phyloP scores from a whole-genome alignment of 306 rosid genomes.

The Citrullus mucosospermus region DNA sequence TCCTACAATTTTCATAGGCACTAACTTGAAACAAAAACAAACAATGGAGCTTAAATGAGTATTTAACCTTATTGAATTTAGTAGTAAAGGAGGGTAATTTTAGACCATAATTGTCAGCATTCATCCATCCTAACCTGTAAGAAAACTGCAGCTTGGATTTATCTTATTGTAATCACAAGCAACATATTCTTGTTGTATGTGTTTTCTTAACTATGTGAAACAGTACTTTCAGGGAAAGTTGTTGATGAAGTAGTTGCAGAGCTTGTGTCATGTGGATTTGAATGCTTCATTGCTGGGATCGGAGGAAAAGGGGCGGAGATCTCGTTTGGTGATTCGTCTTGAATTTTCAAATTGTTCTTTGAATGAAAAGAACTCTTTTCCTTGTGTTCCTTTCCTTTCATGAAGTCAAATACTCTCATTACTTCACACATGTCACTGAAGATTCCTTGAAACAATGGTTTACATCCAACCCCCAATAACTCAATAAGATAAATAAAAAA shows the following conservation, averaged over 20 bases:
- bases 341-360: constrained; percentile 11
- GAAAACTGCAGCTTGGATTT: background rate
- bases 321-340: constrained; percentile 38
- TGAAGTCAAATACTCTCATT: background rate
- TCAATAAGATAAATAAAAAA: background rate
- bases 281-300: constrained; percentile 61
- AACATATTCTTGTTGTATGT: background rate
- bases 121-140: background rate
- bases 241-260: constrained; percentile 63
- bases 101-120: background rate
- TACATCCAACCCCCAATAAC: background rate
- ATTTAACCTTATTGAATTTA: background rate
- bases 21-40: background rate
- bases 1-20: background rate
- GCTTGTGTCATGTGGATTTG: constrained; percentile 76
- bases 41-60: too few relatives aligned
- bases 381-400: background rate
- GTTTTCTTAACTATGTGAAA: constrained; percentile 38
- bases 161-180: background rate
- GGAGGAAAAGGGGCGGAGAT: constrained; percentile 78
- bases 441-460: background rate
- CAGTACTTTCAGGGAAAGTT: constrained; percentile 70
- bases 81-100: background rate
- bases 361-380: background rate
- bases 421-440: background rate